These are phyloP conservation scores for Metschnikowia drakensbergensis DNA, from an alignment of 805 yeast species.

Conservation along the genomic window DNA sequence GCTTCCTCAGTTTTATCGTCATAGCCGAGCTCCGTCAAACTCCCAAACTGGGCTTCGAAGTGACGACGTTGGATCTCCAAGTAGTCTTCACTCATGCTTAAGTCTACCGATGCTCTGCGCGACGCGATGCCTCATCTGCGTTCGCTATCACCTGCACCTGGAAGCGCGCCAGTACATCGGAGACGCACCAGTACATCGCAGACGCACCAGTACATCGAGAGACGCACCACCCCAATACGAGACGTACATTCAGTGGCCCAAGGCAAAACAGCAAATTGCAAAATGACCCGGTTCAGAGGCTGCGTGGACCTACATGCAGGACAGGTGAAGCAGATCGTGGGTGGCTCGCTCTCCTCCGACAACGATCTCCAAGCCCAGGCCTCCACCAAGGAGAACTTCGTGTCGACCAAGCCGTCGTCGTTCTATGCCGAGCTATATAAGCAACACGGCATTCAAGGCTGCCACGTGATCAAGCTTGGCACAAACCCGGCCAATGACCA, in stretches of 20 bases:
- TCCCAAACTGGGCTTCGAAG: constrained; percentile 64
- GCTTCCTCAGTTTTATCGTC: constrained; percentile 30
- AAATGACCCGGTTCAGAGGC: constrained; percentile 85
- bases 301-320: constrained; percentile 96
- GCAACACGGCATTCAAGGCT: constrained; percentile 56
- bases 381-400: constrained; percentile 56
- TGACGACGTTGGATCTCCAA: constrained; percentile 54
- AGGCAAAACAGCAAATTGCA: background rate
- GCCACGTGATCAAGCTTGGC: constrained; percentile 93
- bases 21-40: constrained; percentile 51
- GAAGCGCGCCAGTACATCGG: background rate
- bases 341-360: constrained; percentile 72
- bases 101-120: background rate
- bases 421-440: constrained; percentile 72
- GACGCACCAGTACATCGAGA: too few relatives aligned
- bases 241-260: too few relatives aligned
- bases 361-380: constrained; percentile 34
- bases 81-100: constrained; percentile 28
- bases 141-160: background rate
- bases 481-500: constrained; percentile 66
- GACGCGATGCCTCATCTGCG: constrained; percentile 1
- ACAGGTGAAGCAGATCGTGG: constrained; percentile 94
- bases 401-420: constrained; percentile 68
- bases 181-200: background rate
- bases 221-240: too few relatives aligned